These are phyloP conservation scores for Fragaria nilgerrensis DNA, from an alignment of 306 rosid species.

Conservation along the genomic window DNA sequence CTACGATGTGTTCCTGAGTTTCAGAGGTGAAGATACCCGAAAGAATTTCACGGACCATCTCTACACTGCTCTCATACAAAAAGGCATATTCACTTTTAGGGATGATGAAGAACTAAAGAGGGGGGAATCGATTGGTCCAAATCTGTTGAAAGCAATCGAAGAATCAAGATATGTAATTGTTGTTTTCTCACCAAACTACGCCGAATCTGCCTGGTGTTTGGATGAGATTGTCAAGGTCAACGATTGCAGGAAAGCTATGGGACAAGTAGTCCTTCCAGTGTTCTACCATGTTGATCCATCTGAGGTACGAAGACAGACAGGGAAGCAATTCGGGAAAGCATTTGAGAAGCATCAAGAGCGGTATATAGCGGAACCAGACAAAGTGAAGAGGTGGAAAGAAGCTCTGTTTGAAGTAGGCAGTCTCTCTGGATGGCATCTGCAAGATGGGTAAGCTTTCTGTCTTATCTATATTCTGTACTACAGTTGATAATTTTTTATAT, in stretches of 20 bases:
- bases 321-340: not conserved
- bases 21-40: not conserved
- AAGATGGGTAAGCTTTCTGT: not conserved
- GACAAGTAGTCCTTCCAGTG: not conserved
- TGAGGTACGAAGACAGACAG: not conserved
- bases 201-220: not conserved
- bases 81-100: not conserved
- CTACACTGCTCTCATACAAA: not conserved
- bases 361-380: not conserved
- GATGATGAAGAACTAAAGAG: not conserved
- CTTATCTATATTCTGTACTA: too few relatives aligned
- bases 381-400: not conserved
- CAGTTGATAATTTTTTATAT: too few relatives aligned
- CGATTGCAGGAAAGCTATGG: not conserved
- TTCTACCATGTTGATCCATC: not conserved
- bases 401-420: not conserved
- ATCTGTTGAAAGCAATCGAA: not conserved
- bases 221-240: not conserved
- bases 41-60: not conserved
- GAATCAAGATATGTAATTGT: not conserved
- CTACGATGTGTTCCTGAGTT: not conserved
- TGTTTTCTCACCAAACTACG: not conserved
- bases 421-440: not conserved
- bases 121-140: not conserved
- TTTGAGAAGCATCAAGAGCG: not conserved